Percentiles rank a stretch among this genome's conserved stretches.
phyloP scores from a whole-genome alignment of 192 early-diverging fungal species.

The Coemansia sp. region DNA sequence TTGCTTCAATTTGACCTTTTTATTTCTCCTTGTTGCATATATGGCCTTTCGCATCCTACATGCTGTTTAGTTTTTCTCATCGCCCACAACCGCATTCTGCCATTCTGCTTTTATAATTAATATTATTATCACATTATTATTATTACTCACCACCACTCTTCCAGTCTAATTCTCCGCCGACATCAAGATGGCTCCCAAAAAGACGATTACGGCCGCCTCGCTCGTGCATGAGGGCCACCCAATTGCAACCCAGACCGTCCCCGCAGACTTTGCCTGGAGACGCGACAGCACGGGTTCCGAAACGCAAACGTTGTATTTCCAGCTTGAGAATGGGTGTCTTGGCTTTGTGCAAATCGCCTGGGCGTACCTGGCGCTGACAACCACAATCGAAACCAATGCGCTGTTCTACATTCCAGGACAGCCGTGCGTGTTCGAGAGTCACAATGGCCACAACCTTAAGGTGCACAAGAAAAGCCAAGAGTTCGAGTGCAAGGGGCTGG shows the following conservation, averaged over 20 bases:
- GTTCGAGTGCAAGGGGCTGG: slow-evolving; percentile 72
- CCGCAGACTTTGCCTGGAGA: slow-evolving; percentile 70
- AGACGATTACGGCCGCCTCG: slow-evolving; percentile 52
- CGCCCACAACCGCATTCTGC: not conserved
- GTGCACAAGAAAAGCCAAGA: slow-evolving; percentile 73
- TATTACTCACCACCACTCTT: slow-evolving; percentile 4
- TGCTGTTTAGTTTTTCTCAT: slow-evolving; percentile 3
- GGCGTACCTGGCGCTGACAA: slow-evolving; percentile 73
- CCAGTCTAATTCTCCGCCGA: slow-evolving; percentile 4
- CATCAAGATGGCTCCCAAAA: slow-evolving; percentile 44
- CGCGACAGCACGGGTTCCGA: slow-evolving; percentile 79
- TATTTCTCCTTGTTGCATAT: not conserved
- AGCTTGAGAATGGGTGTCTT: slow-evolving; percentile 69
- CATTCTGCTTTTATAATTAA: not conserved
- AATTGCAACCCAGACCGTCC: slow-evolving; percentile 52
- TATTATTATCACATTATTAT: not conserved
- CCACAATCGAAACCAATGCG: slow-evolving; percentile 73
- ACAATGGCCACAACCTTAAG: slow-evolving; percentile 72
- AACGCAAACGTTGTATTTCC: slow-evolving; percentile 84
- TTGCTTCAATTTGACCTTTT: slow-evolving; percentile 1
- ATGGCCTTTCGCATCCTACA: not conserved
- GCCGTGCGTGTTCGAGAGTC: slow-evolving; percentile 64
- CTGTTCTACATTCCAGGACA: slow-evolving; percentile 71
- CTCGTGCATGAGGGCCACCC: slow-evolving; percentile 52
- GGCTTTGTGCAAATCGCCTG: slow-evolving; percentile 91